These are phyloP conservation scores for Sclerospora graminicola DNA, from an alignment of 352 stramenopile genomes.

Conservation along the genomic window DNA sequence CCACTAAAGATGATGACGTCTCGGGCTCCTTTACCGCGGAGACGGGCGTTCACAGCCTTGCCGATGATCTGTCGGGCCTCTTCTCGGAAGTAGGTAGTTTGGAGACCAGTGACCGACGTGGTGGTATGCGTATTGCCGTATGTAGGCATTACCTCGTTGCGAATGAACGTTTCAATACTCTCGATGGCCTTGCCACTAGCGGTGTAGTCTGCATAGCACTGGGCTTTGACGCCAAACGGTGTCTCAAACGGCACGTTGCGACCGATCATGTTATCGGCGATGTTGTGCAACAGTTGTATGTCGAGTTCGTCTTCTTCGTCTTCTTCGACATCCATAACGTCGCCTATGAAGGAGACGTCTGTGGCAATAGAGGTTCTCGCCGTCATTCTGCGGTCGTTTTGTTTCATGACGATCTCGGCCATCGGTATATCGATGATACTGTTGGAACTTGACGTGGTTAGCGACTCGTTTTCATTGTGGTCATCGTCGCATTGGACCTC, in stretches of 20 bases:
- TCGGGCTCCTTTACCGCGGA: conserved; percentile 66
- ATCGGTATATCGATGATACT: conserved; percentile 12
- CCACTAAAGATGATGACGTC: conserved; percentile 95
- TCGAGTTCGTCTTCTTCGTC: conserved; percentile 18
- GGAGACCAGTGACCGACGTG: conserved; percentile 58
- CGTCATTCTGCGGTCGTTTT: conserved; percentile 15
- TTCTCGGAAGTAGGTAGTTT: conserved; percentile 91
- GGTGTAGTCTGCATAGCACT: conserved; percentile 94
- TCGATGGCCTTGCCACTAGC: conserved; percentile 85
- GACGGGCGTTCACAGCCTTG: conserved; percentile 81
- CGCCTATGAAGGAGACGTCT: conserved; percentile 12
- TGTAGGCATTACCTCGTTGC: conserved; percentile 83
- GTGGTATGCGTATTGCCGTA: conserved; percentile 98
- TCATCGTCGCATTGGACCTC: conserved; percentile 6
- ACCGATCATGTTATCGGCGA: conserved; percentile 46
- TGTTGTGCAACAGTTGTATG: conserved; percentile 24
- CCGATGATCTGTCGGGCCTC: conserved; percentile 92
- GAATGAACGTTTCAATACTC: conserved; percentile 89
- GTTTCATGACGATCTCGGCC: conserved; percentile 10
- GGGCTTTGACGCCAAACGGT: conserved; percentile 62
- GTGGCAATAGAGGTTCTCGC: conserved; percentile 15
- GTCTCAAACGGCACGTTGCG: conserved; percentile 39
- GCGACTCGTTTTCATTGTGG: conserved; percentile 10
- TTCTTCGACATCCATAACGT: conserved; percentile 1
- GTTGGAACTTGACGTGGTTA: conserved; percentile 18